phyloP scores from a whole-genome alignment of 2,329 filamentous ascomycete species.

The Xylaria sp. region DNA sequence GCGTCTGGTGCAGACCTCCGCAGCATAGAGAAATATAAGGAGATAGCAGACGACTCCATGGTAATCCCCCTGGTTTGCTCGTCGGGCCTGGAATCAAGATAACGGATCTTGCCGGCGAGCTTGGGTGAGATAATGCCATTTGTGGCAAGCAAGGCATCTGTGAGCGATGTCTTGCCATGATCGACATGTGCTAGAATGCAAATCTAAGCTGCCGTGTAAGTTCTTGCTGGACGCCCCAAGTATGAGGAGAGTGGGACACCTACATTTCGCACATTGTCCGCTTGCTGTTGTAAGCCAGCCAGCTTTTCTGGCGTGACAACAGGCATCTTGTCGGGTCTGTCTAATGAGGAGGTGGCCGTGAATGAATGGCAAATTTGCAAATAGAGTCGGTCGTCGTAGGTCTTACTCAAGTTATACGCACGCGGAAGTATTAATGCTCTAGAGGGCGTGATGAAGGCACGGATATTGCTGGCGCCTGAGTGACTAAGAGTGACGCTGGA shows the following conservation, averaged over 20 bases:
- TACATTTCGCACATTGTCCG: conserved; percentile 93
- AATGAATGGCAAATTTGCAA: conserved; percentile 23
- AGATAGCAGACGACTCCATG: conserved; percentile 99
- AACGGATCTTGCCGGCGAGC: conserved; percentile 96
- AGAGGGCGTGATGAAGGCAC: conserved; percentile 3
- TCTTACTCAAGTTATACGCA: conserved; percentile 1
- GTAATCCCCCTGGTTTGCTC: conserved; percentile 97
- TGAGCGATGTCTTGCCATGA: conserved; percentile 97
- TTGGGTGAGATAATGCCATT: conserved; percentile 99
- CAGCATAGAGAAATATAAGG: conserved; percentile 92
- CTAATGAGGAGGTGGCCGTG: conserved; percentile 24
- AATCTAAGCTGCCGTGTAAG: conserved; percentile 68
- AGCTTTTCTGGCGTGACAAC: conserved; percentile 91
- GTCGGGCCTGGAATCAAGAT: conserved; percentile 94
- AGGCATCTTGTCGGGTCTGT: conserved; percentile 70
- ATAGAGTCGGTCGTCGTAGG: not conserved
- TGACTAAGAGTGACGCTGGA: conserved; percentile 33
- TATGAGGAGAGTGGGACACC: conserved; percentile 47
- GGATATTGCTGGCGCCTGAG: conserved; percentile 15
- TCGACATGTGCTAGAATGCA: conserved; percentile 97
- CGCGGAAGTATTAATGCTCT: not conserved
- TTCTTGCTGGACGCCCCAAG: conserved; percentile 43
- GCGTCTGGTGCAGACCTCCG: conserved; percentile 76
- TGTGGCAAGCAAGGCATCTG: conserved; percentile 93
- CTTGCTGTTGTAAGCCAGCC: conserved; percentile 85